Conservation (phyloP, 2,329 filamentous ascomycete species). For the Nothomitra cinnamomea region DNA sequence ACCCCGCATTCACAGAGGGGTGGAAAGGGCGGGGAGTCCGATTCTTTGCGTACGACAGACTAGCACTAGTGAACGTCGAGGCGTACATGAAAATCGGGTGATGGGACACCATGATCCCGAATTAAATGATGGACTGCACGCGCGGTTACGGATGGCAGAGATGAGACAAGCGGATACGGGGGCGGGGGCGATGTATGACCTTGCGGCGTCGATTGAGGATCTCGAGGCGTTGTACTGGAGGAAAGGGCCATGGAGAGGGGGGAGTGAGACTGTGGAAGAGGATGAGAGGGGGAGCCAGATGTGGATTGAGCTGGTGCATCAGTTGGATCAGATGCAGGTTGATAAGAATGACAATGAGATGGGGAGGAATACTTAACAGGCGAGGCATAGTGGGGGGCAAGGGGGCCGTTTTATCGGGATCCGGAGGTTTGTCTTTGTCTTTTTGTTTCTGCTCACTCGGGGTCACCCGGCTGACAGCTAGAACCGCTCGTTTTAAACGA, state of each 20-base stretch:
- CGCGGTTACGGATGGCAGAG: conserved; percentile 33
- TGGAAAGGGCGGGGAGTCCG: conserved; percentile 29
- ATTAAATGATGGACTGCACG: conserved; percentile 40
- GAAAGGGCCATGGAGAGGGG: no score
- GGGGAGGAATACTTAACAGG: conserved; percentile 8
- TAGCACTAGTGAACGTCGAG: conserved; percentile 37
- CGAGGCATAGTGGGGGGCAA: conserved; percentile 6
- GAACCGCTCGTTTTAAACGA: no score
- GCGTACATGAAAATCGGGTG: conserved; percentile 34
- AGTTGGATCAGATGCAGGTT: no score
- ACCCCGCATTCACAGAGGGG: not conserved
- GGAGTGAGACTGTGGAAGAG: no score
- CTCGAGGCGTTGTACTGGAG: no score
- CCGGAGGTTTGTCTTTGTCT: not conserved
- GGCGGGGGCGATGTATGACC: conserved; percentile 2
- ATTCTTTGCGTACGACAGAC: conserved; percentile 42
- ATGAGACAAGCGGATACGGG: conserved; percentile 25
- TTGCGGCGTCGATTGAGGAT: conserved; percentile 3
- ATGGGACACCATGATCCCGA: conserved; percentile 42
- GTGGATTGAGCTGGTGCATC: no score
- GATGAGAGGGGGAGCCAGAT: not conserved
- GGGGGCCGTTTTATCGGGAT: conserved; percentile 11
- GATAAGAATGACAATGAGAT: not conserved
- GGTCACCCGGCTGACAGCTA: no score
- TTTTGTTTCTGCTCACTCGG: no score